Evolutionary conservation across 1,139 yeast genomes (phyloP), one percentile per base, ranked within the genome.

Genomic region (Hyphopichia wangnamkhiaoensis): DNA sequence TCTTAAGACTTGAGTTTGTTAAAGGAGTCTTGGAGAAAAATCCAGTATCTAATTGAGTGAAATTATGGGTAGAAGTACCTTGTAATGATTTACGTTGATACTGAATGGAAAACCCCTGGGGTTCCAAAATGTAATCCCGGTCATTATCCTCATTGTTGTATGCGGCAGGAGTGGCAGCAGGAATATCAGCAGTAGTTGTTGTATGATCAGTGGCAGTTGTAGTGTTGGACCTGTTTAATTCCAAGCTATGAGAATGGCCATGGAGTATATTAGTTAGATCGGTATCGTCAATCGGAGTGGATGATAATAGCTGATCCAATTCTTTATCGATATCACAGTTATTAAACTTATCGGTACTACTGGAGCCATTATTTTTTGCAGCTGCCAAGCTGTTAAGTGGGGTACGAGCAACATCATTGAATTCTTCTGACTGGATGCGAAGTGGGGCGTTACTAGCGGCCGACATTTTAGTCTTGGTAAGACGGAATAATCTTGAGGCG

Each of bases 401-500:
- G 6, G 65, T 60, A 5, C 49, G 43, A 5, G 53, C 52, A 16
- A 60, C 40, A 27, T 60, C 62, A 31, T 55, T 61, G 20, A 55
- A 43, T 33, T 57, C 61, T 34, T 46, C 49, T 28, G 33, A 21
- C 23, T 37, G 10, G 28, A 35, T 7, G 14, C n/a, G 14, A 14
- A 24, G 20, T 20, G 34, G 34, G 10, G 34, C 21, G 29, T 37
- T 37, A 27, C 24, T 36, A 4, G 33, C 27, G 3, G 33, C 30
- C 2, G 26, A 4, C 5, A 23, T 31, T 20, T 35, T 31, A 4
- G 25, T 29, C 38, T 56, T 54, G 7, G 60, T 54, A 21, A 63
- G 49, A 24, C 63, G 50, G 33, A 57, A 59, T 18, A 63, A 49
- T 36, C 67, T 54, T 7, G 72, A 61, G 4, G 74, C 66, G 30